Evolutionary conservation across 2,329 filamentous ascomycete species (phyloP).

Genomic region (Pseudodiploospora longispora): DNA sequence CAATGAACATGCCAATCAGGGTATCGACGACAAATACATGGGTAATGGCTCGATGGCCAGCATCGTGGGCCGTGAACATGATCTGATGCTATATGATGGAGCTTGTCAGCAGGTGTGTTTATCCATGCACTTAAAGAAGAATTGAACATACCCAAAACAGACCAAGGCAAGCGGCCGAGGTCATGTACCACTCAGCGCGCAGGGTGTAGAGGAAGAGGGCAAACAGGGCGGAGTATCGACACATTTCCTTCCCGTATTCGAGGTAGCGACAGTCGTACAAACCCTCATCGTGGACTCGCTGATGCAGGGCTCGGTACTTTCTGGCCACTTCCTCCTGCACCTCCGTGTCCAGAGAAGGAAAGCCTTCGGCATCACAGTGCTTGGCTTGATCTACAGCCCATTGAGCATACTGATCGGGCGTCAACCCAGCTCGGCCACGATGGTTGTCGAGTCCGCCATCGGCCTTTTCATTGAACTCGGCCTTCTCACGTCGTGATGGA

Average conservation of each 20-base stretch:
- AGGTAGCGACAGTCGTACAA: constrained; percentile 80
- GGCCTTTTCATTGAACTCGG: too few relatives aligned
- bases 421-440: too few relatives aligned
- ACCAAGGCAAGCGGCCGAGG: constrained; percentile 64
- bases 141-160: constrained; percentile 22
- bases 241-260: constrained; percentile 66
- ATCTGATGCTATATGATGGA: constrained; percentile 71
- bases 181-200: constrained; percentile 54
- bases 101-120: background rate
- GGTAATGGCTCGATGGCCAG: constrained; percentile 95
- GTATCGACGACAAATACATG: constrained; percentile 80
- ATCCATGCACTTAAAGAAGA: too few relatives aligned
- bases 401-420: constrained; percentile 51
- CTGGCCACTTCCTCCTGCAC: constrained; percentile 69
- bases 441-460: too few relatives aligned
- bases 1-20: constrained; percentile 80
- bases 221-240: constrained; percentile 62
- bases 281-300: constrained; percentile 63
- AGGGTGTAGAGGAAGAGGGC: constrained; percentile 53
- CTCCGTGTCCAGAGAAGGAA: constrained; percentile 64
- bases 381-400: constrained; percentile 5
- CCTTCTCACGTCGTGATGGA: too few relatives aligned
- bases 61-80: constrained; percentile 89
- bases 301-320: constrained; percentile 74
- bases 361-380: constrained; percentile 66